A percentile compares a stretch with the other conserved stretches of the same genome.
Evolutionary conservation across 2,329 filamentous ascomycete species (phyloP).

Genomic region (Escovopsis sp.): DNA sequence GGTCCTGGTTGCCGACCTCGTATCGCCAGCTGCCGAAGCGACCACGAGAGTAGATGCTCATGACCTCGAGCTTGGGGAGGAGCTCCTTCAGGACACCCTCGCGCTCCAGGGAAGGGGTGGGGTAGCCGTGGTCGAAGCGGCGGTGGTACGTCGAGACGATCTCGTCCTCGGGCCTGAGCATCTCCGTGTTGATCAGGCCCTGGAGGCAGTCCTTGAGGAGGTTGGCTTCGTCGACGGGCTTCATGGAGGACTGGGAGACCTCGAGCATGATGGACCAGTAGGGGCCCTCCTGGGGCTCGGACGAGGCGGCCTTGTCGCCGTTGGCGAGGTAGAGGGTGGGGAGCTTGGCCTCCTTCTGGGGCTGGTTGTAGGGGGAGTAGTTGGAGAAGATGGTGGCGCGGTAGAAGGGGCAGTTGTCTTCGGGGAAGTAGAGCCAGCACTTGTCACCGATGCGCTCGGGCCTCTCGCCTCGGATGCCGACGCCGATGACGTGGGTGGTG

Average conservation of each 20-base stretch:
- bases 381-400: slow-evolving; percentile 99
- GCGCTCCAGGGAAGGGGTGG: slow-evolving; percentile 85
- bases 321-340: slow-evolving; percentile 75
- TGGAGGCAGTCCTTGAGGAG: slow-evolving; percentile 84
- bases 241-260: slow-evolving; percentile 89
- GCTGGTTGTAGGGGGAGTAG: slow-evolving; percentile 98
- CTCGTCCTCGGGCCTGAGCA: slow-evolving; percentile 82
- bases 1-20: slow-evolving; percentile 92
- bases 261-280: slow-evolving; percentile 99
- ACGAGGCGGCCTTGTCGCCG: slow-evolving; percentile 63
- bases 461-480: slow-evolving; percentile 80
- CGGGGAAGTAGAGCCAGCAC: slow-evolving; percentile 99
- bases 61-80: slow-evolving; percentile 78
- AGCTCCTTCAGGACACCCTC: slow-evolving; percentile 88
- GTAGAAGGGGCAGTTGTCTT: slow-evolving; percentile 98
- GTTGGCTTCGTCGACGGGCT: slow-evolving; percentile 78
- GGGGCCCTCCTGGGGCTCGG: slow-evolving; percentile 67
- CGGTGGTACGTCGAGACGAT: slow-evolving; percentile 98
- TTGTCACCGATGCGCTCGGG: slow-evolving; percentile 97
- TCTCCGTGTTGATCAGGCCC: slow-evolving; percentile 93
- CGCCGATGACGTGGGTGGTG: slow-evolving; percentile 90
- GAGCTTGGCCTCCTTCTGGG: slow-evolving; percentile 65
- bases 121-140: slow-evolving; percentile 96
- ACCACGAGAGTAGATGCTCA: slow-evolving; percentile 88
- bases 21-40: slow-evolving; percentile 98